Evolutionary conservation across 306 rosid genomes (phyloP), one percentile per base, ranked within the genome.

Genomic region (Vigna hirtella): DNA sequence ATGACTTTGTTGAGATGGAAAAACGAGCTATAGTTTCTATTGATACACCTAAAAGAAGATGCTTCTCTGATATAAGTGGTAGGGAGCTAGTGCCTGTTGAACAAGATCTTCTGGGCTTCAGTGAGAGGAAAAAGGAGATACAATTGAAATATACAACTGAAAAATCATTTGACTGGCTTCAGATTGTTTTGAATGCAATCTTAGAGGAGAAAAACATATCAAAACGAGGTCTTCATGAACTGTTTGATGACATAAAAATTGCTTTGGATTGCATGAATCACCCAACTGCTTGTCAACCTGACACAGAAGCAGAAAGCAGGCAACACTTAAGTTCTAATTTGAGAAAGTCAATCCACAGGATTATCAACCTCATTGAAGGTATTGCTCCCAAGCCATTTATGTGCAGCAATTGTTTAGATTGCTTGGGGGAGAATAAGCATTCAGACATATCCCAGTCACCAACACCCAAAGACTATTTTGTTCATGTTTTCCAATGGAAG

Each of bases 1-100:
- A 87, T 73, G 92, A 90, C 84, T 85, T 90, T 81, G 91, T 74
- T 57, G 94, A 88, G 80, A 90, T 85, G 97, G 97, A 93, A 79
- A 93, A 89, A 81, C 28, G 85, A 73, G 94, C 96, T 34, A 86
- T 89, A 82, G 92, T 90, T 83, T 87, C 95, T 51, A 77, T 83
- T 1, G 88, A 82, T 52, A 71, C 70, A 16, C 74, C 89, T 71
- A 48, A 74, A 58, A 83, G 73, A 49, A 80, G 43, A 36, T 70
- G 72, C 55, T 76, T 51, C 63, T 78, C 81, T 55, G 78, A 76
- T 55, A 48, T 49, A 52, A 74, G 78, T 74, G 87, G 87, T 16
- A 83, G 83, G 83, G 92, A 91, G 59, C 78, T 87, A 58, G 89
- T 85, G 51, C 84, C 88, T 22, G 77, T 83, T 72, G 78, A 83